These are phyloP conservation scores for Botryotinia globosa DNA, from an alignment of 2,329 filamentous ascomycete genomes.

Conservation along the genomic window DNA sequence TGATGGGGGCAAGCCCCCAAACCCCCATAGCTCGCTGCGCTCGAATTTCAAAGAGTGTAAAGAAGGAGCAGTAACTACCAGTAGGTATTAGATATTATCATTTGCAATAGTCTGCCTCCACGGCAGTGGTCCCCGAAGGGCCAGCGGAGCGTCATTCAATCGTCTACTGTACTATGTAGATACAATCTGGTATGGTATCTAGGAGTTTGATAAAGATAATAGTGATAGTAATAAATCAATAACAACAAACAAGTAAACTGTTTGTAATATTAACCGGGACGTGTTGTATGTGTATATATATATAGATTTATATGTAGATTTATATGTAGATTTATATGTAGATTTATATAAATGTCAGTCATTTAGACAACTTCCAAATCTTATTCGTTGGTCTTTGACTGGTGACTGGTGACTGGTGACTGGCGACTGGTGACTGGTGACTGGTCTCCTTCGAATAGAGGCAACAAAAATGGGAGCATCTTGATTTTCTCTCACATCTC, in stretches of 20 bases:
- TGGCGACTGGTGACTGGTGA: too few species aligned
- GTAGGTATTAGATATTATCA: background rate
- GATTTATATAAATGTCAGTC: background rate
- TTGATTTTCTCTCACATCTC: too few species aligned
- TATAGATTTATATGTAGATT: too few species aligned
- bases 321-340: background rate
- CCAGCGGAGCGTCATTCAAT: conserved; percentile 8
- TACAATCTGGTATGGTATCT: background rate
- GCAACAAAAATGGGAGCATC: background rate
- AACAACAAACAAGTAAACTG: background rate
- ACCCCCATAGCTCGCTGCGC: conserved; percentile 12
- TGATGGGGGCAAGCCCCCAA: conserved; percentile 10
- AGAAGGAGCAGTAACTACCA: background rate
- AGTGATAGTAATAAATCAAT: background rate
- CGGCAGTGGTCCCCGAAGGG: conserved; percentile 2
- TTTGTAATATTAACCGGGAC: too few species aligned
- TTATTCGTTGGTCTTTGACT: background rate
- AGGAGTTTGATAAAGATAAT: background rate
- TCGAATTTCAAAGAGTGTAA: background rate
- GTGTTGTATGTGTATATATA: background rate
- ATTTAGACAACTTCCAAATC: background rate
- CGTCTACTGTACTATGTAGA: background rate
- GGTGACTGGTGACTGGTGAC: too few species aligned
- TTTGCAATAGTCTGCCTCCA: conserved; percentile 1
- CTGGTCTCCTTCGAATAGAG: background rate